These are phyloP conservation scores for Rosa hybrid DNA, from an alignment of 331 rosid species.

Conservation along the genomic window DNA sequence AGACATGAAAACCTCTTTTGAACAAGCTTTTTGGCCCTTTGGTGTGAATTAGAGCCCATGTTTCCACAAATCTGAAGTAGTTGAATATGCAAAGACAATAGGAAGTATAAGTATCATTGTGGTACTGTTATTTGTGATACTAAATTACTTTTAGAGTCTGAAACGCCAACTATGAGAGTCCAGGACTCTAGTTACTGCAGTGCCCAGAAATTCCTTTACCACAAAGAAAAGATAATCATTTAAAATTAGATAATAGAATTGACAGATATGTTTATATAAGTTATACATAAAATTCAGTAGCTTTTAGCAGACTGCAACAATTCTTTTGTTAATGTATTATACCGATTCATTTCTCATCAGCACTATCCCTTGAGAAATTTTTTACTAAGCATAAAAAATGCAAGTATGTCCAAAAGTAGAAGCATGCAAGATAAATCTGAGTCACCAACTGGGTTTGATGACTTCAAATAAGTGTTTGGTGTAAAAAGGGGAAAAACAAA, in stretches of 20 bases:
- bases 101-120: neutral
- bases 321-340: neutral
- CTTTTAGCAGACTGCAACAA: conserved; percentile 1
- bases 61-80: conserved; percentile 62
- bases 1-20: conserved; percentile 63
- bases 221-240: neutral
- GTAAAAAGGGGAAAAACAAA: neutral
- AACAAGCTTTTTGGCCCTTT: conserved; percentile 49
- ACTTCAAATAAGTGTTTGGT: neutral
- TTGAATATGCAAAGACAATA: conserved; percentile 47
- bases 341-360: neutral
- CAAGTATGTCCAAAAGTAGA: neutral
- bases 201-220: neutral
- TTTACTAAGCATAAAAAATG: neutral
- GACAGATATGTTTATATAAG: neutral
- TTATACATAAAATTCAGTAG: neutral
- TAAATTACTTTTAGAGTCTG: too few relatives aligned
- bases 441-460: neutral
- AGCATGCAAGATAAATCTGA: neutral
- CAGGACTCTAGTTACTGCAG: neutral
- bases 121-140: neutral
- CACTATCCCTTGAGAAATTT: neutral
- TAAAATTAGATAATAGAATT: neutral
- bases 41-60: conserved; percentile 66
- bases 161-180: neutral